Conservation (phyloP, 1,284 basidiomycete genomes). For the Leccinum ponderosum region DNA sequence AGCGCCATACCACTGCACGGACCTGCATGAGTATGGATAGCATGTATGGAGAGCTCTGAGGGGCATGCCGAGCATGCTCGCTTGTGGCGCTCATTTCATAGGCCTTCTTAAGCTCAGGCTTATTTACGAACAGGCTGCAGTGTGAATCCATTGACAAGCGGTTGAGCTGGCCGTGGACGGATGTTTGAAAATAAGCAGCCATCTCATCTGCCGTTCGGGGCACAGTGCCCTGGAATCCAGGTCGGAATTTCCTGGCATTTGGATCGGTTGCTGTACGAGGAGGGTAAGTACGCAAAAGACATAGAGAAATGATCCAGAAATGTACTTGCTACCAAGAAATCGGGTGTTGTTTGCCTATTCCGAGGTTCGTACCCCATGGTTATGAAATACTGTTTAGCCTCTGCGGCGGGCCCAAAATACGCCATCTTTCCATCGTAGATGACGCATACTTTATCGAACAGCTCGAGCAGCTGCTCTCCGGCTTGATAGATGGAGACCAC, state of each 20-base stretch:
- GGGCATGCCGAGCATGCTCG: constrained; percentile 48
- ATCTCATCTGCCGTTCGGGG: constrained; percentile 38
- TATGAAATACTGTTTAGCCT: no score
- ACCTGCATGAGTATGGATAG: constrained; percentile 59
- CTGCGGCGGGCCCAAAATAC: no score
- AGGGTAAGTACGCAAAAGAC: constrained; percentile 41
- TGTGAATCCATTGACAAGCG: constrained; percentile 33
- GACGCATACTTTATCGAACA: no score
- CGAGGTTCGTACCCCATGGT: no score
- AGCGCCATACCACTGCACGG: constrained; percentile 58
- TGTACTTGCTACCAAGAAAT: no score
- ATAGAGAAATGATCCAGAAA: no score
- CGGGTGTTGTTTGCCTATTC: no score
- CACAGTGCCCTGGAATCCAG: constrained; percentile 52
- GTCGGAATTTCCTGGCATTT: constrained; percentile 52
- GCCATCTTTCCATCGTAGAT: no score
- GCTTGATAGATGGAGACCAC: constrained; percentile 73
- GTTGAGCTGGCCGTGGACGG: constrained; percentile 28
- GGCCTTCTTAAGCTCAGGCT: constrained; percentile 39
- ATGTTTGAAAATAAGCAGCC: constrained; percentile 55
- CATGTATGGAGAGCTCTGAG: constrained; percentile 51
- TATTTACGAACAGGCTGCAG: constrained; percentile 33
- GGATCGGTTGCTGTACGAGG: constrained; percentile 57
- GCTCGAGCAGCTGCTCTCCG: constrained; percentile 47
- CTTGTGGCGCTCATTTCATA: constrained; percentile 51